phyloP scores from a whole-genome alignment of 1,284 basidiomycete genomes.

The Leccinum solheimii region DNA sequence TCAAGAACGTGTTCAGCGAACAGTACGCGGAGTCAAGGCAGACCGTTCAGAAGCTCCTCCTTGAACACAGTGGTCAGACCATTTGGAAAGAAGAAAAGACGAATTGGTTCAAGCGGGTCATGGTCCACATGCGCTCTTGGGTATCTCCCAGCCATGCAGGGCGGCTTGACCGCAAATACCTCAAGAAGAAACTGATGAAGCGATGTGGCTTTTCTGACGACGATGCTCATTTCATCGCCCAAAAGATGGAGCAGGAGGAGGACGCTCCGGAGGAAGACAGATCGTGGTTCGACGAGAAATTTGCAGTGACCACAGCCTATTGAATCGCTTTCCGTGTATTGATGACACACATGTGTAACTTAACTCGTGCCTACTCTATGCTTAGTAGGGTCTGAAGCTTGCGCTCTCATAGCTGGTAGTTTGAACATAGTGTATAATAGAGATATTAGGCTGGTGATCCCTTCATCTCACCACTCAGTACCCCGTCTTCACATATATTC shows the following conservation, averaged over 20 bases:
- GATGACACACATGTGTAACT: neutral
- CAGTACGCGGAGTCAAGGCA: constrained; percentile 25
- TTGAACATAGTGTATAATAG: constrained; percentile 1
- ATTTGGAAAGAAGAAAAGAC: constrained; percentile 30
- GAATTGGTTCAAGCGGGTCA: constrained; percentile 30
- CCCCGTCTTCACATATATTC: too few species aligned
- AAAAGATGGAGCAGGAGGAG: constrained; percentile 22
- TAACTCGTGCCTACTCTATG: neutral
- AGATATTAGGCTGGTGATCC: neutral
- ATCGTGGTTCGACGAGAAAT: constrained; percentile 26
- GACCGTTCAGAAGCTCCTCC: constrained; percentile 20
- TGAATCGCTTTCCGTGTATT: neutral
- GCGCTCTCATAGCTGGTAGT: neutral
- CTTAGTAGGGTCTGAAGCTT: neutral
- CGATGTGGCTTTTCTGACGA: constrained; percentile 27
- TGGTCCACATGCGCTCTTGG: constrained; percentile 30
- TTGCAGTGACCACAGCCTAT: neutral
- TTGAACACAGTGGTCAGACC: constrained; percentile 18
- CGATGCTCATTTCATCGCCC: constrained; percentile 23
- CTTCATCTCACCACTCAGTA: neutral
- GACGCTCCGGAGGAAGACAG: constrained; percentile 16
- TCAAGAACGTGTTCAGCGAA: constrained; percentile 19
- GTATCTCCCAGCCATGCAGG: constrained; percentile 16
- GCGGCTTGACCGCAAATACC: constrained; percentile 8
- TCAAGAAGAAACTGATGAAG: constrained; percentile 25